Base-by-base conservation (phyloP, 768 basidiomycete genomes). In the Leucosporidium scottii region DNA sequence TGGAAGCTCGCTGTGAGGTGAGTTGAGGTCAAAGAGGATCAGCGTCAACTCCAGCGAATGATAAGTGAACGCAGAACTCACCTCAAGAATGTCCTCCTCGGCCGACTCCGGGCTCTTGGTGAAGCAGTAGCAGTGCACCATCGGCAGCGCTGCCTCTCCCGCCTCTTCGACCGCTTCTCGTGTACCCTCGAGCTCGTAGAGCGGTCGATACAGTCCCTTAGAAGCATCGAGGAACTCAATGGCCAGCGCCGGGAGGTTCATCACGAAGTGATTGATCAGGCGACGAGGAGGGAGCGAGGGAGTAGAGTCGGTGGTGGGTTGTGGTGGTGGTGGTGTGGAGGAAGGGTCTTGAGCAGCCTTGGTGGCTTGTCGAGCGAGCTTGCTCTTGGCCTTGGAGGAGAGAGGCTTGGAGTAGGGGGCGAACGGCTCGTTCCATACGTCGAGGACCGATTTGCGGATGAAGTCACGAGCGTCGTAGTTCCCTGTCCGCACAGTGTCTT, bases 91-190 rank as follows among this genome's bases (percentile, higher is more conserved):
- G 78, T 99, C 93, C 61, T 71, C 78, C 76, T 87, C 83, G 6
- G 91, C 92, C 60, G 80, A 81, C 25, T 83, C 90, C 27, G 86
- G 72, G 78, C 93, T 91, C 62, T 90, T 85, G 34, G 93, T 92
- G 79, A 99, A 99, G 80, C 93, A 97, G 78, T 99, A 87, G 72
- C 91, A 93, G 76, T 99, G 96, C 21, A 99, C 82, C 83, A 91
- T 85, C 2, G 96, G 94, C 87, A 94, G 86, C 65, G 76, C 68
- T 3, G 76, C 76, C 72, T 79, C 80, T 44, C 70, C 82, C 79
- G 30, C 25, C 17, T 3, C 27, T 25, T 67, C 53, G 12, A 68
- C 44, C 28, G 51, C 70, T 34, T 57, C 62, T 6, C 69, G 23
- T 18, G 62, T 62, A 8, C 68, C 64, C n/a, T 62, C 21, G 15